A percentile compares a stretch with the other conserved stretches of the same genome.
Evolutionary conservation across 2,329 filamentous ascomycete species (phyloP).

Genomic region (Paecilomyces formosus): DNA sequence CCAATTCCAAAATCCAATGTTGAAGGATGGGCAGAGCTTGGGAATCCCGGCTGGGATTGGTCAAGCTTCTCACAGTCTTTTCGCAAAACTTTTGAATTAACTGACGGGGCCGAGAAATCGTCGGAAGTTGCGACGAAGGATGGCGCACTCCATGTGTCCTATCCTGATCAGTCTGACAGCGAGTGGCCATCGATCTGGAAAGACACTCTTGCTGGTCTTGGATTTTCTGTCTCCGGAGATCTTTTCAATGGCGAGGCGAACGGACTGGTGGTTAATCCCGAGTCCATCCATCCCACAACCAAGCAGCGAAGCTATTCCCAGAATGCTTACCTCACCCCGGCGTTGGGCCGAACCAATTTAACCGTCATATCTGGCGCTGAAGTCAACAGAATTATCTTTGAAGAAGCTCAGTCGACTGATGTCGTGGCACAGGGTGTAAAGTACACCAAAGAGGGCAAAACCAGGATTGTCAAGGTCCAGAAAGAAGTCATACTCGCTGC

Average conservation of each 20-base stretch:
- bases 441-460: not conserved
- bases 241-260: conserved; percentile 25
- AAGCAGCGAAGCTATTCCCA: conserved; percentile 35
- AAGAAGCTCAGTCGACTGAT: not conserved
- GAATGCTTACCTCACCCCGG: conserved; percentile 30
- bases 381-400: conserved; percentile 25
- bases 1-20: conserved; percentile 24
- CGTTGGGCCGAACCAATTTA: conserved; percentile 35
- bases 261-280: too few relatives aligned
- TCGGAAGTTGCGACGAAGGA: not conserved
- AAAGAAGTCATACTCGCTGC: not conserved
- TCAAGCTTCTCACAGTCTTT: conserved; percentile 4
- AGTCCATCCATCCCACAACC: conserved; percentile 20
- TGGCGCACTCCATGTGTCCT: too few relatives aligned
- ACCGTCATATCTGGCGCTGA: conserved; percentile 39
- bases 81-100: conserved; percentile 3
- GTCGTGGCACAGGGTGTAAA: not conserved
- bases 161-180: too few relatives aligned
- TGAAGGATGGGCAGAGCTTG: conserved; percentile 29
- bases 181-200: too few relatives aligned
- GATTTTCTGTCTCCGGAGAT: conserved; percentile 7
- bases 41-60: conserved; percentile 16
- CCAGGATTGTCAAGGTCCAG: not conserved
- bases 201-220: not conserved
- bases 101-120: not conserved